These are phyloP conservation scores for Leptodontidium sp. DNA, from an alignment of 2,329 filamentous ascomycete genomes.

Conservation along the genomic window DNA sequence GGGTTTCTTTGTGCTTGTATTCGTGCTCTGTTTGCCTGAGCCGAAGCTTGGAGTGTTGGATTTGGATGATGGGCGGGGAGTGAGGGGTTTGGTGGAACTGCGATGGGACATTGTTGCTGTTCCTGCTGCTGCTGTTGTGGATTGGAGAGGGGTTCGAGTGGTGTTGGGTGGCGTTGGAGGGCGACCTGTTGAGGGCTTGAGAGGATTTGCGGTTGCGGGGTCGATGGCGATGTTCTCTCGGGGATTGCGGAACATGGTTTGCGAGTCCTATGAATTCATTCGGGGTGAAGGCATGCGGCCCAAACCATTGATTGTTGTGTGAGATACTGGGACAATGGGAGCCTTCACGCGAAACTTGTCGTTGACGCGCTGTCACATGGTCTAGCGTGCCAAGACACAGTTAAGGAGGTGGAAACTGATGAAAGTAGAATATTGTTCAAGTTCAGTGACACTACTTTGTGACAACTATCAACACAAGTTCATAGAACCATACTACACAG, in stretches of 20 bases:
- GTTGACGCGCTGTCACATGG: slow-evolving; percentile 6
- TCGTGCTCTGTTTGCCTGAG: slow-evolving; percentile 26
- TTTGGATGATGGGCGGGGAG: slow-evolving; percentile 42
- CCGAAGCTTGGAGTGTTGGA: slow-evolving; percentile 34
- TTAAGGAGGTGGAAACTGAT: not conserved
- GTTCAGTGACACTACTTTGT: no score
- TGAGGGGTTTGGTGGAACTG: slow-evolving; percentile 43
- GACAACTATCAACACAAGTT: no score
- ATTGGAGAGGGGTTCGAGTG: slow-evolving; percentile 20
- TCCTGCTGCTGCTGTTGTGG: slow-evolving; percentile 2
- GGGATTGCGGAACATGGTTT: slow-evolving; percentile 62
- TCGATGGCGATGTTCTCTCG: slow-evolving; percentile 53
- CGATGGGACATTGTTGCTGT: slow-evolving; percentile 37
- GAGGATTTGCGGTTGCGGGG: slow-evolving; percentile 46
- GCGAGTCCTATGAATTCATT: not conserved
- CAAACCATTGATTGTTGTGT: not conserved
- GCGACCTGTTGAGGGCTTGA: slow-evolving; percentile 57
- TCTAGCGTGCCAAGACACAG: not conserved
- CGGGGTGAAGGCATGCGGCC: not conserved
- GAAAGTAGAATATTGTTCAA: no score
- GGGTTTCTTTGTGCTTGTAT: slow-evolving; percentile 38
- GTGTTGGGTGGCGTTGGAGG: slow-evolving; percentile 58
- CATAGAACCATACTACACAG: not conserved
- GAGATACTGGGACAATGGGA: not conserved
- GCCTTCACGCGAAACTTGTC: slow-evolving; percentile 2